These are phyloP conservation scores for Oldenlandia corymbosa DNA, from an alignment of 257 asterid species.

Conservation along the genomic window DNA sequence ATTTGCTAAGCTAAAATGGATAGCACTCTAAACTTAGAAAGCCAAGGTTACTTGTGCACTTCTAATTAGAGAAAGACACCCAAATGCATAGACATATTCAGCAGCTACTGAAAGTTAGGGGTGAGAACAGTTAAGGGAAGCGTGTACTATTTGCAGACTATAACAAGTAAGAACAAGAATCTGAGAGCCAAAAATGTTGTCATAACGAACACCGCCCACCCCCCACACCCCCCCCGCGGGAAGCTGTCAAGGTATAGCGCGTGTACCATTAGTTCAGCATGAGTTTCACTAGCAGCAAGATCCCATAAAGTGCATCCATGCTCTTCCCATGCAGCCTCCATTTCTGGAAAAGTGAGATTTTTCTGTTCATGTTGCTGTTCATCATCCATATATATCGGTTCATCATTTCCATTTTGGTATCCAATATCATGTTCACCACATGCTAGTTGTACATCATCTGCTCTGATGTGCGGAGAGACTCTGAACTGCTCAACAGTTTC, in stretches of 20 bases:
- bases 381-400: conserved; percentile 22
- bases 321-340: conserved; percentile 77
- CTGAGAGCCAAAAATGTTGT: not conserved
- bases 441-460: conserved; percentile 18
- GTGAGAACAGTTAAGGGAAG: not conserved
- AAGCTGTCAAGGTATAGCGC: too few species aligned
- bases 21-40: not conserved
- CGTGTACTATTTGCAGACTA: not conserved
- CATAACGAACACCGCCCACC: too few species aligned
- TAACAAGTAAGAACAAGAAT: not conserved
- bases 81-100: not conserved
- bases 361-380: conserved; percentile 15
- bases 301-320: conserved; percentile 95
- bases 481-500: conserved; percentile 24
- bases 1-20: not conserved
- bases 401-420: conserved; percentile 30
- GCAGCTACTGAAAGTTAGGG: not conserved
- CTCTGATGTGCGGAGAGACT: conserved; percentile 31
- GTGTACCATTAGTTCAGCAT: conserved; percentile 80
- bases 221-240: too few species aligned
- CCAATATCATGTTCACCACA: conserved; percentile 29
- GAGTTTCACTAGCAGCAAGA: conserved; percentile 83
- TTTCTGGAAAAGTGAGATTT: conserved; percentile 24
- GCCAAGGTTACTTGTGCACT: not conserved
- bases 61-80: not conserved